Evolutionary conservation across 2,329 filamentous ascomycete genomes (phyloP), one percentile per base, ranked within the genome.

Genomic region (Aaosphaeria pasadenensis): DNA sequence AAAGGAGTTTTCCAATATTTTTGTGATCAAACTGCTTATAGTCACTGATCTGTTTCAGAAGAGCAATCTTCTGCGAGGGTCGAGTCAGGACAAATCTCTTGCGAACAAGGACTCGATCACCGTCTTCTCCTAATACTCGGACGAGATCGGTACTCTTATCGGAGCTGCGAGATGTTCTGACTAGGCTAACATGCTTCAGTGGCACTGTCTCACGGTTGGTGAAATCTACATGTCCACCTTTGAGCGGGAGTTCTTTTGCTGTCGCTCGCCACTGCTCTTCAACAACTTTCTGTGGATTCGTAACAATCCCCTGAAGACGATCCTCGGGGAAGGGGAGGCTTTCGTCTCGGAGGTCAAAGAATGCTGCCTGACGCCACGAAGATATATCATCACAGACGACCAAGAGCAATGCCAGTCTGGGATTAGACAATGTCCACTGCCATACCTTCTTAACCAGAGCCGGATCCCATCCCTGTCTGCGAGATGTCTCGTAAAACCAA

Each of bases 231-330:
- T 73, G 70, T 11, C 46, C 47, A 11, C 70, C 70, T 30, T 62
- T 71, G 46, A 67, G 48, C 1, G 66, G 60, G 30, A 73, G 53
- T 43, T 73, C 68, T 45, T 71, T 70, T 5, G 66, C 62, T 4
- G 70, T 69, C 24, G 69, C 70, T 31, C 67, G 64, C 70, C 70
- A 73, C 44, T 73, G 70, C 46, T 67, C 64, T 11, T 67, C 62
- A n/a, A 72, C 62, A 5, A 70, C 61, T 43, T 63, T 66, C n/a
- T 58, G 61, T 17, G 70, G 61, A 49, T 72, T 61, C 29, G 62
- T 57, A 11, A 70, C 70, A 35, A 73, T 72, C 5, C 67, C 64
- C 38, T 67, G 63, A 0, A 73, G 57, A 24, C 64, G 61, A 5
- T 64, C 66, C 46, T 71, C 70, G 1, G 61, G 53, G 39, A 70